These are phyloP conservation scores for Medicago lupulina DNA, from an alignment of 306 rosid genomes.

Conservation along the genomic window DNA sequence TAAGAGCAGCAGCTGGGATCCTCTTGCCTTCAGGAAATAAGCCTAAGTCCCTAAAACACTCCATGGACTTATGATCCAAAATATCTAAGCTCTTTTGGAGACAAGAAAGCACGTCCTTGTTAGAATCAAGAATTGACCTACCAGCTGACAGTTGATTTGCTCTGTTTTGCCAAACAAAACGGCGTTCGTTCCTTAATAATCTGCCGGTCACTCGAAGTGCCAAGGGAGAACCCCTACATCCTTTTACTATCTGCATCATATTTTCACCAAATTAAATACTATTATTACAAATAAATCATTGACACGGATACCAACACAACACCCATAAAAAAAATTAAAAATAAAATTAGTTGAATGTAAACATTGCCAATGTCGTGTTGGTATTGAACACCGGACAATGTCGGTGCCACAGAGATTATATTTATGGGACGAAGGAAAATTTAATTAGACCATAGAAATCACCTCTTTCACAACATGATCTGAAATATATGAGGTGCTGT, in stretches of 20 bases:
- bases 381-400: no score
- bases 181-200: constrained; percentile 43
- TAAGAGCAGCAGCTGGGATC: constrained; percentile 65
- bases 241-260: constrained; percentile 57
- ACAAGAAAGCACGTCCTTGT: constrained; percentile 36
- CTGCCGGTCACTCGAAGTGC: constrained; percentile 58
- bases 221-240: constrained; percentile 61
- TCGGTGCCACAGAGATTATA: no score
- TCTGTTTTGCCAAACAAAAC: constrained; percentile 44
- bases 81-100: constrained; percentile 58
- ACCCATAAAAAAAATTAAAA: no score
- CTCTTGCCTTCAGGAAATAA: constrained; percentile 72
- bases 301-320: no score
- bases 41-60: constrained; percentile 70
- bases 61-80: constrained; percentile 34
- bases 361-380: no score
- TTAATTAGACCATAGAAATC: constrained; percentile 10
- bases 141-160: constrained; percentile 41
- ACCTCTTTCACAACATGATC: constrained; percentile 57
- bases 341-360: no score
- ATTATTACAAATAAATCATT: no score
- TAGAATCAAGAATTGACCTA: constrained; percentile 44
- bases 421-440: no score
- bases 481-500: constrained; percentile 37
- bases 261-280: no score